phyloP scores from a whole-genome alignment of 495 filamentous ascomycete genomes.

The Arthonia radiata region DNA sequence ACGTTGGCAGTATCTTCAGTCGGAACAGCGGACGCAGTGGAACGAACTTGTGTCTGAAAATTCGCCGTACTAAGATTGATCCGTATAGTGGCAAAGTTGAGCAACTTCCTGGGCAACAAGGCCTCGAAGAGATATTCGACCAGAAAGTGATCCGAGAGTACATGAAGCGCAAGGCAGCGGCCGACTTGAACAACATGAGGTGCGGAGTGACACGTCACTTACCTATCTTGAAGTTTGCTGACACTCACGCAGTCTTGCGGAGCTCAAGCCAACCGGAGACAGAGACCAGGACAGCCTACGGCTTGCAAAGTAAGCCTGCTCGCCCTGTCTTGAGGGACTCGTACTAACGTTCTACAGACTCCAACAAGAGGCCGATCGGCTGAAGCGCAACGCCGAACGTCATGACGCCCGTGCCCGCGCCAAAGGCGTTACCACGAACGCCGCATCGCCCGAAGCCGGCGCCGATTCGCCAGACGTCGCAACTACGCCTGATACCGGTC shows the following conservation, averaged over 20 bases:
- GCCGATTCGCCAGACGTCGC: conserved; percentile 18
- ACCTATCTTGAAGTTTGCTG: conserved; percentile 4
- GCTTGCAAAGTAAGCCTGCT: conserved; percentile 20
- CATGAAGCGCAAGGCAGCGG: conserved; percentile 22
- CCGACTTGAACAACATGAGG: conserved; percentile 42
- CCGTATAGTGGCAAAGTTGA: too few species aligned
- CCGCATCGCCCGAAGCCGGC: conserved; percentile 17
- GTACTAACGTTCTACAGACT: conserved; percentile 22
- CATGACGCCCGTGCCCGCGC: conserved; percentile 76
- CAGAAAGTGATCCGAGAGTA: conserved; percentile 47
- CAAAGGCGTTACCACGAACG: conserved; percentile 28
- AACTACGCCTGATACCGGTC: conserved; percentile 24
- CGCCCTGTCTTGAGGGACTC: conserved; percentile 4
- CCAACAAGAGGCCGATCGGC: conserved; percentile 49
- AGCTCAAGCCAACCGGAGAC: conserved; percentile 49
- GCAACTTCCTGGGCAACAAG: too few species aligned
- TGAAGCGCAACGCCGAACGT: conserved; percentile 77
- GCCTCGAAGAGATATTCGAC: too few species aligned
- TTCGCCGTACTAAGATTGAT: too few species aligned
- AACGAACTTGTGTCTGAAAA: too few species aligned
- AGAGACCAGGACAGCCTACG: conserved; percentile 39
- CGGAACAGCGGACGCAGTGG: conserved; percentile 44
- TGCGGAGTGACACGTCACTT: conserved; percentile 16
- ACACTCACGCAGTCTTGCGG: conserved; percentile 22
- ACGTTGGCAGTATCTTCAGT: conserved; percentile 70